Conservation (phyloP, 306 rosid species). For the Ziziphus jujuba region DNA sequence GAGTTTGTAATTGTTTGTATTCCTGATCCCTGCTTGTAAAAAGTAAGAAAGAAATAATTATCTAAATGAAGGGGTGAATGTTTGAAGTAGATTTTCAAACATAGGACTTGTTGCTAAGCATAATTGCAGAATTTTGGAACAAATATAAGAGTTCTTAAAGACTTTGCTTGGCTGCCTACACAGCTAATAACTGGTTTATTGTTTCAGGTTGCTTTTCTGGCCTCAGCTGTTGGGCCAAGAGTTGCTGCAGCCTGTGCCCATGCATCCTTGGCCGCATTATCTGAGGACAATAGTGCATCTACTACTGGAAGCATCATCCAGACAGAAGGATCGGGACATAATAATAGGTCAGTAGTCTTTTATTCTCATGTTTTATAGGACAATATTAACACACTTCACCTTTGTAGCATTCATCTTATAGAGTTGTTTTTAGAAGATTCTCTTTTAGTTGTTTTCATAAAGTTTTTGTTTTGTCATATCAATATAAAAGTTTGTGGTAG, state of each 20-base stretch:
- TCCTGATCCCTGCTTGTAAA: background rate
- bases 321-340: constrained; percentile 54
- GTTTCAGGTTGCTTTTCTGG: constrained; percentile 90
- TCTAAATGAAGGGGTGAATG: background rate
- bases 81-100: background rate
- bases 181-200: constrained; percentile 29
- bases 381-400: constrained; percentile 11
- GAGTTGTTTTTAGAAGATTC: background rate
- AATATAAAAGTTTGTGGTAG: background rate
- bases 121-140: constrained; percentile 14
- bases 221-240: constrained; percentile 97
- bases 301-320: constrained; percentile 54
- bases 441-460: background rate
- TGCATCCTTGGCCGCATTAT: constrained; percentile 75
- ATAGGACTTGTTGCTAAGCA: background rate
- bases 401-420: background rate
- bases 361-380: constrained; percentile 14
- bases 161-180: constrained; percentile 30
- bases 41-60: background rate
- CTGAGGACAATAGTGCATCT: constrained; percentile 57
- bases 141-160: constrained; percentile 10
- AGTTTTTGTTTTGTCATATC: background rate
- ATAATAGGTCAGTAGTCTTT: constrained; percentile 56
- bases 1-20: background rate
- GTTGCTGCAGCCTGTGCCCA: constrained; percentile 99